Percentiles rank a stretch among this genome's conserved stretches.
These are phyloP conservation scores for Trichoderma sp. DNA, from an alignment of 2,329 filamentous ascomycete genomes.

Conservation along the genomic window DNA sequence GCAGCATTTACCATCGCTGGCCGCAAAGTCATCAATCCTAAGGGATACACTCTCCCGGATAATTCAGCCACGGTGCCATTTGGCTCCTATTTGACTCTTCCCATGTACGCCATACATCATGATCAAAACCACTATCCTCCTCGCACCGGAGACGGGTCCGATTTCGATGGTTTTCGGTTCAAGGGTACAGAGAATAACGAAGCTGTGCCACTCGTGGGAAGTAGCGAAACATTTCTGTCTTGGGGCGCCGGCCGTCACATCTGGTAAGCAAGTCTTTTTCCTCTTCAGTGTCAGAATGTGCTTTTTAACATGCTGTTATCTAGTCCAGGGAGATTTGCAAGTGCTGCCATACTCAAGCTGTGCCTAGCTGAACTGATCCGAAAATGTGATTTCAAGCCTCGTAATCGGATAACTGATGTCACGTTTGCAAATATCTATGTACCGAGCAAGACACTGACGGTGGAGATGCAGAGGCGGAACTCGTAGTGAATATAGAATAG, in stretches of 20 bases:
- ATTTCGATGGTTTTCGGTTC: not conserved
- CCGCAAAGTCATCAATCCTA: not conserved
- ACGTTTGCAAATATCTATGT: not conserved
- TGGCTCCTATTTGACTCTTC: not conserved
- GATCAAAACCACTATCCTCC: not conserved
- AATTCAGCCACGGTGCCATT: not conserved
- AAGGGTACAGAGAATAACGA: not conserved
- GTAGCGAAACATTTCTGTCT: not conserved
- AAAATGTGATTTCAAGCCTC: not conserved
- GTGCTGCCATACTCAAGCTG: not conserved
- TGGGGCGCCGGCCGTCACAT: not conserved
- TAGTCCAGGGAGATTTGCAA: not conserved
- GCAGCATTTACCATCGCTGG: not conserved
- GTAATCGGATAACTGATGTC: not conserved
- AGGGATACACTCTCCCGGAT: not conserved
- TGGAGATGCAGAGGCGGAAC: not conserved
- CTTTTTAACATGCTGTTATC: not conserved
- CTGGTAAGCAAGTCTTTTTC: not conserved
- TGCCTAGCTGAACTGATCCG: not conserved
- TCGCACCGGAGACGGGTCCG: not conserved
- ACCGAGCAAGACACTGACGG: not conserved
- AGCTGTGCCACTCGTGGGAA: not conserved
- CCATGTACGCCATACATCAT: not conserved
- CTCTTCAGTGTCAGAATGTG: not conserved
- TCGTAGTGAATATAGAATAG: not conserved